phyloP scores from a whole-genome alignment of 2,329 filamentous ascomycete species.

The Didymella lethalis region DNA sequence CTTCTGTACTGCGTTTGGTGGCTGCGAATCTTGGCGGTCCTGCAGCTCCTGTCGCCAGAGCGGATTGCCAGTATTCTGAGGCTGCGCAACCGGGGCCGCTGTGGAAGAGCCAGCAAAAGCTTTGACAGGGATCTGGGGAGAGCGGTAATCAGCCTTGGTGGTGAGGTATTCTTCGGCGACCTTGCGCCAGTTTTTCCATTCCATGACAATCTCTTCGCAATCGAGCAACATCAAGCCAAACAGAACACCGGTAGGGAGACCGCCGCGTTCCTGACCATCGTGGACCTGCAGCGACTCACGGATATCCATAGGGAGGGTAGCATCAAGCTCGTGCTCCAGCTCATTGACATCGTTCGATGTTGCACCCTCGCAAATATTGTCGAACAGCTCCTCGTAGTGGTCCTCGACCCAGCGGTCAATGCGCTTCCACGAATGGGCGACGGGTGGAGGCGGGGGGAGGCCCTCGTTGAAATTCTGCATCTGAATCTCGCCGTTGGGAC shows the following conservation, averaged over 20 bases:
- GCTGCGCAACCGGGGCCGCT: conserved; percentile 67
- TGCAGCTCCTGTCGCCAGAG: conserved; percentile 88
- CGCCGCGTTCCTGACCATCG: conserved; percentile 96
- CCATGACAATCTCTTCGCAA: conserved; percentile 96
- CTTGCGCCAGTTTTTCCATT: conserved; percentile 95
- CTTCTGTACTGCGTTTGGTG: conserved; percentile 85
- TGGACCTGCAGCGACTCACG: conserved; percentile 90
- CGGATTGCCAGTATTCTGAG: conserved; percentile 63
- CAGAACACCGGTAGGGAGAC: conserved; percentile 87
- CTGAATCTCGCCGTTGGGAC: conserved; percentile 82
- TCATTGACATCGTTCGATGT: conserved; percentile 97
- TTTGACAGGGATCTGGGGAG: conserved; percentile 74
- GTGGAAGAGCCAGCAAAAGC: conserved; percentile 75
- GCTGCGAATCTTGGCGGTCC: conserved; percentile 85
- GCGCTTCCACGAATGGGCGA: conserved; percentile 88
- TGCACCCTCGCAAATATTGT: conserved; percentile 90
- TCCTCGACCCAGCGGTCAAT: conserved; percentile 95
- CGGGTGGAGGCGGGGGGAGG: conserved; percentile 85
- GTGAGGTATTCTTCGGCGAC: conserved; percentile 90
- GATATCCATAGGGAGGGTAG: conserved; percentile 90
- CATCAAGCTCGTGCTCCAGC: conserved; percentile 93
- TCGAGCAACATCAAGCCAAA: conserved; percentile 96
- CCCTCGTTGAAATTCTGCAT: conserved; percentile 97
- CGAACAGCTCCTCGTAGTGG: conserved; percentile 91
- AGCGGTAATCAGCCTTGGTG: conserved; percentile 60